Evolutionary conservation across 768 basidiomycete species (phyloP).

Genomic region (Mrakia gelida): DNA sequence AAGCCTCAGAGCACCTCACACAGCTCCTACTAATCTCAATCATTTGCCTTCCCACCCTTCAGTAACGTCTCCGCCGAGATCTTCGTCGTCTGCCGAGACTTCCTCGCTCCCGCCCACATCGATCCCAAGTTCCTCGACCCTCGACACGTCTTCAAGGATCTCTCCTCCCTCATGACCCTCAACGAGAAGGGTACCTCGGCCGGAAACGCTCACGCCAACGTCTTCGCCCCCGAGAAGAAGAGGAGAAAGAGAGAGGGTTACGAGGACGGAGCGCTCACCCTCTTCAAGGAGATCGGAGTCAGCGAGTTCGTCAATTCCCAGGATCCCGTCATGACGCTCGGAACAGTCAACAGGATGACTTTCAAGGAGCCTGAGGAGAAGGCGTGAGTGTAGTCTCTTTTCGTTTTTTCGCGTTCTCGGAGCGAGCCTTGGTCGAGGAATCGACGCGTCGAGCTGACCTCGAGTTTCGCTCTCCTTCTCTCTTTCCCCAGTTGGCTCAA

Average conservation of each 20-base stretch:
- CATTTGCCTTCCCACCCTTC: neutral
- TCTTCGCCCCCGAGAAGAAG: conserved; percentile 97
- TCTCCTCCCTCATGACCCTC: conserved; percentile 48
- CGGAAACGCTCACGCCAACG: conserved; percentile 64
- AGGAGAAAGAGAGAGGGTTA: conserved; percentile 89
- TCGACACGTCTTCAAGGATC: conserved; percentile 94
- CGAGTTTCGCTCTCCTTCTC: neutral
- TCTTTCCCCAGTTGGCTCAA: conserved; percentile 60
- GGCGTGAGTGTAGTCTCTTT: neutral
- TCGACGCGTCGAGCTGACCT: neutral
- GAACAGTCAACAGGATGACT: conserved; percentile 50
- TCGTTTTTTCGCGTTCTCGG: too few species aligned
- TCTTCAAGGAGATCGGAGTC: conserved; percentile 70
- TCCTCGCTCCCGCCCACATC: conserved; percentile 87
- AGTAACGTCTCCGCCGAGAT: conserved; percentile 99
- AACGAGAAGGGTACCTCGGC: conserved; percentile 49
- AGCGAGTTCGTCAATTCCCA: conserved; percentile 61
- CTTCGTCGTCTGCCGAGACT: conserved; percentile 95
- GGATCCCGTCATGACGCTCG: conserved; percentile 77
- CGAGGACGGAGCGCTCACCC: conserved; percentile 84
- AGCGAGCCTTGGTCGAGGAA: neutral
- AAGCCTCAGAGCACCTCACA: neutral
- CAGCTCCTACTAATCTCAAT: neutral
- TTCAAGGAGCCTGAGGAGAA: conserved; percentile 33
- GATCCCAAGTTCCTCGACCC: conserved; percentile 98